phyloP scores from a whole-genome alignment of 306 rosid species.

The Rubus idaeus region DNA sequence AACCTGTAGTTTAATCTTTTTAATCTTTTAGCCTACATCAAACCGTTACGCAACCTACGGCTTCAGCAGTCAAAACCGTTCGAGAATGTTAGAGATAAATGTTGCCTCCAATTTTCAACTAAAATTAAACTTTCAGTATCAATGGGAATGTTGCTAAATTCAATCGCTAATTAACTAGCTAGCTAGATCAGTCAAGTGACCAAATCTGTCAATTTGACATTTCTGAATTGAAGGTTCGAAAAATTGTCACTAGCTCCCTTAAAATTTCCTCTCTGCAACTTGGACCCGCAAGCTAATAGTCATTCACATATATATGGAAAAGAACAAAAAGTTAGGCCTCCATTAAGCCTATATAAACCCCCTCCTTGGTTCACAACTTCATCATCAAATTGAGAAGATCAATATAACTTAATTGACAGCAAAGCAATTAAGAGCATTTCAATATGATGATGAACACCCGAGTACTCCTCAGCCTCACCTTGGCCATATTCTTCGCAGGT shows the following conservation, averaged over 20 bases:
- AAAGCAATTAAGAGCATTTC: background rate
- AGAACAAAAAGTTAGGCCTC: background rate
- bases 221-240: background rate
- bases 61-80: background rate
- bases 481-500: slow-evolving; percentile 43
- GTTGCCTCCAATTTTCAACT: background rate
- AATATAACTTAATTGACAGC: background rate
- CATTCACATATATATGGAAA: background rate
- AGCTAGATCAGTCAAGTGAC: background rate
- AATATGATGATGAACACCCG: slow-evolving; percentile 28
- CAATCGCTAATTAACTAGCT: background rate
- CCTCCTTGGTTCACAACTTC: background rate
- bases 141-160: background rate
- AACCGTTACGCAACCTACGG: no score
- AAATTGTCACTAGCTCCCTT: no score
- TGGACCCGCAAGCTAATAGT: slow-evolving; percentile 10
- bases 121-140: background rate
- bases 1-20: no score
- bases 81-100: background rate
- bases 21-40: background rate
- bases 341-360: slow-evolving; percentile 2
- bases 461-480: slow-evolving; percentile 27
- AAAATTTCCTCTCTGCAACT: background rate
- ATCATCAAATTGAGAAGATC: background rate
- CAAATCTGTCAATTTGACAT: background rate